Base-by-base conservation (phyloP, 148 eudicot genomes). In the Chenopodium quinoa region DNA sequence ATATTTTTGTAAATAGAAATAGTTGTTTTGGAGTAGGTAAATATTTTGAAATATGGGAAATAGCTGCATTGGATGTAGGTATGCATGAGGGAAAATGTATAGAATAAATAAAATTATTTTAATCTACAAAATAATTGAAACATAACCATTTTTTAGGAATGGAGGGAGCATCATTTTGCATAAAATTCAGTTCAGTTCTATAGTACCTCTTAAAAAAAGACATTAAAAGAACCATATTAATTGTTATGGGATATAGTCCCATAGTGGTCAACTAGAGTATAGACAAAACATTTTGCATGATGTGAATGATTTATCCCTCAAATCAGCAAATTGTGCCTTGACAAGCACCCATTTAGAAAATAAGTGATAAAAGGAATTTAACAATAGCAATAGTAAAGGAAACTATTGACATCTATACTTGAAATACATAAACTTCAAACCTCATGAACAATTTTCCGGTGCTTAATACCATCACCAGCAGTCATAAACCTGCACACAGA, bases 391-490 rank as follows among this genome's bases (percentile, higher is more conserved):
- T 1, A 47, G 22, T 50, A 13, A 23, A 14, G 37, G 11, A 14
- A 7, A 25, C 2, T 19, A 76, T 46, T 65, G 23, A 79, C 17
- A 40, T 14, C 22, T 46, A 72, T 47, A 22, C 65, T 44, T 27
- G 6, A 69, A 16, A 14, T 11, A 44, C 79, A 80, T 9, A 80
- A 69, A 19, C 31, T 74, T 54, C 72, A 60, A 82, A 95, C 99
- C 99, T 92, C 85, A 65, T 91, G 85, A 82, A 96, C 88, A 85
- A 89, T 77, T 64, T 87, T 86, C 74, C 92, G 85, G 83, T 89
- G 88, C 89, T 89, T 93, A 83, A 96, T 90, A 69, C 95, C 98
- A 86, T 93, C 98, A 81, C 98, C 87, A 77, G 98, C 99, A 77
- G 91, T 91, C 97, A 96, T 88, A 88, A 93, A 96, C 83, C 99